Percentiles rank a stretch among this genome's conserved stretches.
phyloP scores from a whole-genome alignment of 164 flowering plant genomes.

The Liriodendron chinense region DNA sequence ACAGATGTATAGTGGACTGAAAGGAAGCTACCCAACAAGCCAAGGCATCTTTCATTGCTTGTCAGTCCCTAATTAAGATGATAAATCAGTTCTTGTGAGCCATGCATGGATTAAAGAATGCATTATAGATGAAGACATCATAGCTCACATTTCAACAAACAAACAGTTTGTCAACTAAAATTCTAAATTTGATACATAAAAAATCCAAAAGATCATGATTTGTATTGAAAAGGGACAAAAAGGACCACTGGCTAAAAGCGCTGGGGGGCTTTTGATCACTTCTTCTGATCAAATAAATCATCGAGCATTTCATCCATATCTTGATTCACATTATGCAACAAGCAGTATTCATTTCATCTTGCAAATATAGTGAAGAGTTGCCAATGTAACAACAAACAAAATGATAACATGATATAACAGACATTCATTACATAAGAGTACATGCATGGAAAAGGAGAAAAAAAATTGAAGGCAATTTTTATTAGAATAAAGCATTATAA shows the following conservation, averaged over 20 bases:
- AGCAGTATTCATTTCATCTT: not conserved
- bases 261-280: conserved; percentile 61
- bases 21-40: conserved; percentile 28
- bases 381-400: not conserved
- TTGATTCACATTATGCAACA: conserved; percentile 56
- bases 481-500: not conserved
- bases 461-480: not conserved
- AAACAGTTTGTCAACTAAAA: too few relatives aligned
- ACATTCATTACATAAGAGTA: too few relatives aligned
- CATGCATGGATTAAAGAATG: not conserved
- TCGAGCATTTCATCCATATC: conserved; percentile 85
- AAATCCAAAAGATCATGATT: too few relatives aligned
- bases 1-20: conserved; percentile 21
- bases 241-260: too few relatives aligned
- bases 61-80: conserved; percentile 20
- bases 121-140: not conserved
- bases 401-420: not conserved
- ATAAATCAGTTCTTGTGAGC: not conserved
- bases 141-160: not conserved
- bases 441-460: not conserved
- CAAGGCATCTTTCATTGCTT: conserved; percentile 23
- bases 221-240: too few relatives aligned
- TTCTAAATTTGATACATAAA: too few relatives aligned
- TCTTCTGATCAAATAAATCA: conserved; percentile 56
- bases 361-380: not conserved